Base-by-base conservation (phyloP, 345 rosid species). In the Triadica sebifera region DNA sequence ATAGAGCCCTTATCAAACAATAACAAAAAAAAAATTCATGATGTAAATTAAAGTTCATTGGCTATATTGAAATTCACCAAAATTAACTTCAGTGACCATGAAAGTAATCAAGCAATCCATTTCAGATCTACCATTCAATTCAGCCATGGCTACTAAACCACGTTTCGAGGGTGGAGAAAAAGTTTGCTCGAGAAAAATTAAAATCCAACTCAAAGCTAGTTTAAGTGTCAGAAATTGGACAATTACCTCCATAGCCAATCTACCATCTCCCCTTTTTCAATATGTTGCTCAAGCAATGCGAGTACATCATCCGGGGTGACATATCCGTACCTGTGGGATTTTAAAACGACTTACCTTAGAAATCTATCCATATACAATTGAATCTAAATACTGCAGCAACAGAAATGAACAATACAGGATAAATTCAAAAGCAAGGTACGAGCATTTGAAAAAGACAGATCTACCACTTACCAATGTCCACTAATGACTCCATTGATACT, bases 221-320 rank as follows among this genome's bases (percentile, higher is more conserved):
- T 65, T 20, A 69, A 24, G 51, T 29, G 11, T 24, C 5, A 63
- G 59, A 74, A 19, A 57, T 50, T 19, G 15, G 37, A 59, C 53
- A 51, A 61, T 71, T 86, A 94, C 98, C 96, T 90, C 96, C 97
- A 94, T 29, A 92, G 85, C 71, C 80, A 81, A 80, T 92, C 92
- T 38, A 90, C 84, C 46, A 89, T 90, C 85, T 92, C 89, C 39
- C 97, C 98, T 75, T 84, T 89, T 72, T 70, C 86, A 69, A 90
- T 80, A 79, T 94, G 98, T 78, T 85, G 87, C 81, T 90, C 89
- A 19, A 94, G 81, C 81, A 92, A 81, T 47, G 66, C 25, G 52
- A 87, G 87, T 56, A 94, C 88, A 78, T 90, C 91, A 71, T 92
- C 97, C 53, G 89, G 94, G n/a, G 89, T 76, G 67, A 92, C 94